Conservation (phyloP, 352 stramenopile species). For the Pythium brachiatum region DNA sequence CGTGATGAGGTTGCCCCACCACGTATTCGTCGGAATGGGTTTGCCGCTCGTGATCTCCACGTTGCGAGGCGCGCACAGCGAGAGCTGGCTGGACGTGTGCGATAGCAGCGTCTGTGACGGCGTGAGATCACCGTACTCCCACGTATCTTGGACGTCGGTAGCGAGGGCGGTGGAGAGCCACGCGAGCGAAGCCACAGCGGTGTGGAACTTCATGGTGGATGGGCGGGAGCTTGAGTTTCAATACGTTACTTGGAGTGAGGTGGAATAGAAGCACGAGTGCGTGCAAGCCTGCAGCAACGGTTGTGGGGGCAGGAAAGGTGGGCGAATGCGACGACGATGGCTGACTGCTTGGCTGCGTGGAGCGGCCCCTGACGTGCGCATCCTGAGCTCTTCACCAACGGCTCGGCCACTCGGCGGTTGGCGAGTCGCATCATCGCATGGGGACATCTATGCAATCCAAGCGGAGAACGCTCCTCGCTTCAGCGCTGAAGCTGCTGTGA, state of each 20-base stretch:
- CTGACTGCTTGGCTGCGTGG: neutral
- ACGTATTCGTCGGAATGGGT: slow-evolving; percentile 73
- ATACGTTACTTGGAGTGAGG: no score
- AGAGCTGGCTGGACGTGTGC: slow-evolving; percentile 34
- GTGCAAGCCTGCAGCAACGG: neutral
- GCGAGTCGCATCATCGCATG: neutral
- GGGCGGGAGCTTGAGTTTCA: neutral
- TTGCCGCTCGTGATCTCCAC: slow-evolving; percentile 38
- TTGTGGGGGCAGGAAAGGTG: neutral
- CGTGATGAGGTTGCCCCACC: slow-evolving; percentile 82
- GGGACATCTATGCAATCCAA: neutral
- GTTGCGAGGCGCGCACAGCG: slow-evolving; percentile 57
- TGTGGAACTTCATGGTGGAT: slow-evolving; percentile 9
- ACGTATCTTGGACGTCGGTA: slow-evolving; percentile 36
- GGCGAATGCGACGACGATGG: no score
- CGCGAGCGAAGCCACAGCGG: neutral
- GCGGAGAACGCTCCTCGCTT: neutral
- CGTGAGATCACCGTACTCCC: slow-evolving; percentile 40
- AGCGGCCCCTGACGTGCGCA: neutral
- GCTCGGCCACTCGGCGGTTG: neutral
- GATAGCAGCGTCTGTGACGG: slow-evolving; percentile 35
- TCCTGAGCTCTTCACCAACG: neutral
- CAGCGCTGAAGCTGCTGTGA: neutral
- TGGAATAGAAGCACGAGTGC: neutral
- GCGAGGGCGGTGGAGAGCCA: neutral